These are phyloP conservation scores for Hypoxylon sp. DNA, from an alignment of 2,329 filamentous ascomycete species.

Conservation along the genomic window DNA sequence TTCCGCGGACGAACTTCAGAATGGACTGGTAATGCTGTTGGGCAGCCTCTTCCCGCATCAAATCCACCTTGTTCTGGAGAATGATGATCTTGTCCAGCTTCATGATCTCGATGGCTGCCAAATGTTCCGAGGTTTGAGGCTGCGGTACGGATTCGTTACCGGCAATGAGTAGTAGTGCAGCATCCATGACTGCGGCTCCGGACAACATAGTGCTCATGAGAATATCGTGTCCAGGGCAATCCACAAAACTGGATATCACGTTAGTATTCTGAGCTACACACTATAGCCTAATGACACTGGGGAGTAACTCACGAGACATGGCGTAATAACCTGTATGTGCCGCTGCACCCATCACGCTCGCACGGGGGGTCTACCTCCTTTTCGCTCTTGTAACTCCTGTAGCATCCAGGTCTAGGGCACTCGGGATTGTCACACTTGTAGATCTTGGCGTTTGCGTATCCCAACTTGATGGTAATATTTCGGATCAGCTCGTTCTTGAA, in stretches of 20 bases:
- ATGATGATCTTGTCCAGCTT: constrained; percentile 99
- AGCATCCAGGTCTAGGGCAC: constrained; percentile 95
- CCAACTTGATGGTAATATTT: constrained; percentile 99
- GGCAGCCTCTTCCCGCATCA: constrained; percentile 96
- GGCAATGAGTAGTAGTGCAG: constrained; percentile 93
- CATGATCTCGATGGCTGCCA: constrained; percentile 99
- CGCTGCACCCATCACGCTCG: constrained; percentile 90
- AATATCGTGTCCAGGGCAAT: constrained; percentile 99
- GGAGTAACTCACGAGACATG: constrained; percentile 83
- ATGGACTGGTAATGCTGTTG: constrained; percentile 97
- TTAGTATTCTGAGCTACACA: constrained; percentile 23
- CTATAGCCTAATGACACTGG: neutral
- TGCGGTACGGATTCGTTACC: constrained; percentile 99
- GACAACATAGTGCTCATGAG: constrained; percentile 99
- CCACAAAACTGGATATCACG: constrained; percentile 78
- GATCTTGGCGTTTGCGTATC: constrained; percentile 99
- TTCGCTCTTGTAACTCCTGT: constrained; percentile 97
- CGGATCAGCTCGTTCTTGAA: constrained; percentile 99
- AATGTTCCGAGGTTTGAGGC: constrained; percentile 97
- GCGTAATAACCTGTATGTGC: constrained; percentile 87
- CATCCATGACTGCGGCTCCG: constrained; percentile 99
- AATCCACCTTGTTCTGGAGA: constrained; percentile 98
- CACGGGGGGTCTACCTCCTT: constrained; percentile 98
- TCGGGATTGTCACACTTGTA: constrained; percentile 96
- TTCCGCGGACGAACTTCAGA: constrained; percentile 97